Percentiles rank a stretch among this genome's conserved stretches.
phyloP scores from a whole-genome alignment of 768 basidiomycete species.

The Amyloporia xantha region DNA sequence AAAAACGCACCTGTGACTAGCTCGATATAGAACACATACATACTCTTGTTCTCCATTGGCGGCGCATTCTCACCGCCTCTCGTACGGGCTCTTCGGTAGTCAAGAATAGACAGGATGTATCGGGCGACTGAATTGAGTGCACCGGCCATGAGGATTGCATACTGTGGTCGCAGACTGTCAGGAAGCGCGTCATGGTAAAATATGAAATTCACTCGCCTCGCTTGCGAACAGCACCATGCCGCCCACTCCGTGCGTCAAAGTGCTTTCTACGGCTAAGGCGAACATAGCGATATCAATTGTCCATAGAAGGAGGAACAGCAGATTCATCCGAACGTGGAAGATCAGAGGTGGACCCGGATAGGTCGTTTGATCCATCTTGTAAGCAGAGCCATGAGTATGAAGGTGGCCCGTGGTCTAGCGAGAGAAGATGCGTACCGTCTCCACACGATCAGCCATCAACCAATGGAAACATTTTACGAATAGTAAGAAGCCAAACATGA shows the following conservation, averaged over 20 bases:
- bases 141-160: constrained; percentile 81
- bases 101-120: constrained; percentile 75
- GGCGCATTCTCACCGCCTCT: constrained; percentile 81
- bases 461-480: constrained; percentile 98
- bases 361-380: constrained; percentile 95
- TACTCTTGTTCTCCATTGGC: constrained; percentile 97
- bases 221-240: constrained; percentile 94
- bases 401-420: constrained; percentile 4
- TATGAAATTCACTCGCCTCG: constrained; percentile 68
- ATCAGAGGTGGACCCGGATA: constrained; percentile 74
- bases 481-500: constrained; percentile 92
- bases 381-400: constrained; percentile 5
- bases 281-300: constrained; percentile 72
- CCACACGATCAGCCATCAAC: constrained; percentile 91
- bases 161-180: constrained; percentile 39
- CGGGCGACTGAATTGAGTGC: constrained; percentile 73
- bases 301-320: constrained; percentile 72
- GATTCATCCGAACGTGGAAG: constrained; percentile 82
- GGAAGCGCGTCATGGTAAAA: neutral
- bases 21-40: constrained; percentile 95
- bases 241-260: constrained; percentile 71
- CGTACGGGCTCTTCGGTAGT: constrained; percentile 70
- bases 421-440: constrained; percentile 62
- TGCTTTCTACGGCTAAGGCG: constrained; percentile 72
- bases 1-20: constrained; percentile 66